Conservation (phyloP, 768 basidiomycete species). For the Collybia mongolica region DNA sequence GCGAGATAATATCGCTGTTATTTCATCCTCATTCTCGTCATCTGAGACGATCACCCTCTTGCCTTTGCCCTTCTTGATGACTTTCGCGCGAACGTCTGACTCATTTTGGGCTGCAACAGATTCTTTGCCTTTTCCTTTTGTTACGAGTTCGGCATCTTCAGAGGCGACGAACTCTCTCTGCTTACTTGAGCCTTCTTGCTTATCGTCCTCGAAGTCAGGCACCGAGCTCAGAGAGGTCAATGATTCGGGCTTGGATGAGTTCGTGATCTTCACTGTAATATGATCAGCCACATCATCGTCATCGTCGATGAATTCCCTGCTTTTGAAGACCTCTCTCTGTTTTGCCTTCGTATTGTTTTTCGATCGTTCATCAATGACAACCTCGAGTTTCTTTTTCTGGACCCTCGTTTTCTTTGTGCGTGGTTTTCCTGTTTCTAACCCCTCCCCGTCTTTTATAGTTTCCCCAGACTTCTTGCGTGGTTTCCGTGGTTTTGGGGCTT, state of each 20-base stretch:
- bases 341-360: conserved; percentile 26
- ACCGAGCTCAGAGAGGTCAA: conserved; percentile 20
- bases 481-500: conserved; percentile 7
- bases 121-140: not conserved
- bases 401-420: conserved; percentile 21
- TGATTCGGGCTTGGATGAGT: conserved; percentile 11
- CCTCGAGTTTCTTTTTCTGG: conserved; percentile 20
- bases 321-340: conserved; percentile 36
- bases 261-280: not conserved
- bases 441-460: conserved; percentile 1
- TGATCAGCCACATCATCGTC: conserved; percentile 23
- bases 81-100: no score
- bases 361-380: conserved; percentile 15
- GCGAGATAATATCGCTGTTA: not conserved
- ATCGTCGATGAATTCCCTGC: conserved; percentile 38
- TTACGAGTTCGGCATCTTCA: not conserved
- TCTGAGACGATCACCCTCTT: conserved; percentile 29
- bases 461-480: conserved; percentile 16
- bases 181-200: conserved; percentile 14
- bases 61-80: conserved; percentile 14
- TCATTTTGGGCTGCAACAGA: no score
- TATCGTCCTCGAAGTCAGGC: conserved; percentile 23
- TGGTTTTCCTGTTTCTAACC: conserved; percentile 9
- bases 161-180: conserved; percentile 23
- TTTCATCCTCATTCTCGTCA: conserved; percentile 22